These are phyloP conservation scores for Lentinus tigrinus DNA, from an alignment of 768 basidiomycete species.

Conservation along the genomic window DNA sequence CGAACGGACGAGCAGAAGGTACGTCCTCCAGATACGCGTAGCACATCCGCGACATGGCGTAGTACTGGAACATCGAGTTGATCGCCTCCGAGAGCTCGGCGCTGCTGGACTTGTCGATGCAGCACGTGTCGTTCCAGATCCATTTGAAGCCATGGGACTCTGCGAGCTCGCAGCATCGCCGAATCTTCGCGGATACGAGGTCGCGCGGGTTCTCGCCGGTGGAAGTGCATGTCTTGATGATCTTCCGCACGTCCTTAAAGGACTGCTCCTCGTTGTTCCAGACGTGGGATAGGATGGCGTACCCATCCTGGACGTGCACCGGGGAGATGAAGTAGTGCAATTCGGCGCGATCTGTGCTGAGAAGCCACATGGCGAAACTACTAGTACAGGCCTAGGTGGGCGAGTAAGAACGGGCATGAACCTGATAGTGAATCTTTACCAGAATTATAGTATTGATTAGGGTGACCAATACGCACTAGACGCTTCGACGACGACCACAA, in stretches of 20 bases:
- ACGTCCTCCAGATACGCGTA: conserved; percentile 2
- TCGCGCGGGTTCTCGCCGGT: not conserved
- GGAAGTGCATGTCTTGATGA: not conserved
- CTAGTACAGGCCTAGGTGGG: too few species aligned
- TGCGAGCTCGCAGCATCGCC: not conserved
- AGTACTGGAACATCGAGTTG: conserved; percentile 8
- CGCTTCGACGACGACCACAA: too few species aligned
- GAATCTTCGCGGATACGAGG: not conserved
- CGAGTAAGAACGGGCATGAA: too few species aligned
- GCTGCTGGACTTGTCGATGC: conserved; percentile 10
- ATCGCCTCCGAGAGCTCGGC: conserved; percentile 6
- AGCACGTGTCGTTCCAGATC: conserved; percentile 11
- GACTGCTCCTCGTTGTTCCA: not conserved
- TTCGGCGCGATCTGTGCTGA: not conserved
- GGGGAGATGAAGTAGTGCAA: not conserved
- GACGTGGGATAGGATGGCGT: not conserved
- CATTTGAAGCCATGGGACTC: not conserved
- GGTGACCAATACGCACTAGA: too few species aligned
- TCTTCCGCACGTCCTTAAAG: not conserved
- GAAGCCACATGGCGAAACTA: not conserved
- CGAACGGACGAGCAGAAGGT: not conserved
- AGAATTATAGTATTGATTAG: too few species aligned
- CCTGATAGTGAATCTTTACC: too few species aligned
- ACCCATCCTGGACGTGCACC: not conserved
- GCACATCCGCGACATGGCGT: not conserved